Base-by-base conservation (phyloP, 495 filamentous ascomycete genomes). In the Xylaria castorea region DNA sequence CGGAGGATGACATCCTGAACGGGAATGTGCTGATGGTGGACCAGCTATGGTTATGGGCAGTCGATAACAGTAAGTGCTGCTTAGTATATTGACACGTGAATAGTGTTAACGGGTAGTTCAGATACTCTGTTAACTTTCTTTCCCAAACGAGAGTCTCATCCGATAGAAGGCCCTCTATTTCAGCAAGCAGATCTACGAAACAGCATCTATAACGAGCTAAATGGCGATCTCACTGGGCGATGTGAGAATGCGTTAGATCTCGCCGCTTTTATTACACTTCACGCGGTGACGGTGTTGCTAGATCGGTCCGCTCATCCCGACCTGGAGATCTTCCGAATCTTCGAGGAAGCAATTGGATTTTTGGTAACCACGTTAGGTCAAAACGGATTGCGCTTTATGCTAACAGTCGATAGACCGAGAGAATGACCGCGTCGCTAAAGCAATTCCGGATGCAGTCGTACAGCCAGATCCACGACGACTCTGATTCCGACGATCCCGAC, bases 21-120 rank as follows among this genome's bases (percentile, higher is more conserved):
- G 87, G 87, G 0, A 90, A 91, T 73, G 85, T 91, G 20, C 81
- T 92, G 16, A 92, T 92, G 90, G 89, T 92, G 9, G 90, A 92
- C 72, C 89, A 92, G 71, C 81, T 92, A 5, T 92, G 90, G 91
- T 77, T 92, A 1, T 92, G 89, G 89, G 87, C 90, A 18, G 85
- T 91, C 7, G 85, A 91, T 69, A 82, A 83, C 32, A 89, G 87
- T 83, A 79, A 80, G 82, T 71, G 2, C 1, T 40, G n/a, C 55
- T 32, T 22, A 53, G 18, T 34, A 5, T 53, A 9, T 25, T 32
- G 6, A 36, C 1, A 25, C n/a, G 18, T 30, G 18, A 32, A 16
- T 44, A 9, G 16, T 53, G 25, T 25, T 71, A 46, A 71, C 60
- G 12, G 2, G 20, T 44, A 6, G 1, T 11, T 42, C 64, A 82